Evolutionary conservation across 2,329 filamentous ascomycete species (phyloP), one percentile per base, ranked within the genome.

Genomic region (Colletotrichum eremochloae): DNA sequence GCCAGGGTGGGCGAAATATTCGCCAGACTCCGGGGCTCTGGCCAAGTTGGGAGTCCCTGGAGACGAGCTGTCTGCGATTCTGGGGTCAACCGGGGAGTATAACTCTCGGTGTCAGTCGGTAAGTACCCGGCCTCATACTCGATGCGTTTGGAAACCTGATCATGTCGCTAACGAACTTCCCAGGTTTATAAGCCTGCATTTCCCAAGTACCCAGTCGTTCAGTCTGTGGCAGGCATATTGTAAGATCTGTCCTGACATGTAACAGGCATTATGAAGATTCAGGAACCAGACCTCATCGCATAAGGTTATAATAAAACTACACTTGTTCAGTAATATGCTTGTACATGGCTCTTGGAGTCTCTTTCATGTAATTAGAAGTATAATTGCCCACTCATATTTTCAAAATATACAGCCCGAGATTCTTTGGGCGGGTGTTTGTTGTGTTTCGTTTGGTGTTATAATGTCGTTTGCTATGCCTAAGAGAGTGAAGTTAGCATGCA

Each of bases 1-100:
- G 1, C 83, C 84, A 46, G 84, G 83, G 29, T 85, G 83, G 83
- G 76, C 77, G 14, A 80, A 80, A 40, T 78, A 77, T 15, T 76
- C 73, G 1, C 78, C 80, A 2, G 70, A 68, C n/a, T 76, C 75
- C 18, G 80, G 81, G 3, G 64, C 77, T 2, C 68, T 82, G 31
- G 77, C 77, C 14, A 79, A 80, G 68, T 66, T 83, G 20, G 81
- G 81, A 24, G 77, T 82, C 2, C 77, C 80, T n/a, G 81, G 77
- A 1, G 78, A 81, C 24, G 80, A 81, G 74, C 72, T 79, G 48
- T 76, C 77, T 18, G 68, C 79, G 24, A 75, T 81, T 67, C 48
- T 75, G 55, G 78, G 76, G 1, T 74, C 74, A 1, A 80, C 79
- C 1, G 76, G 71, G 6, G 81, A 82, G 33, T 81, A 76, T 66